These are phyloP conservation scores for Apiospora kogelbergensis DNA, from an alignment of 2,329 filamentous ascomycete genomes.

Conservation along the genomic window DNA sequence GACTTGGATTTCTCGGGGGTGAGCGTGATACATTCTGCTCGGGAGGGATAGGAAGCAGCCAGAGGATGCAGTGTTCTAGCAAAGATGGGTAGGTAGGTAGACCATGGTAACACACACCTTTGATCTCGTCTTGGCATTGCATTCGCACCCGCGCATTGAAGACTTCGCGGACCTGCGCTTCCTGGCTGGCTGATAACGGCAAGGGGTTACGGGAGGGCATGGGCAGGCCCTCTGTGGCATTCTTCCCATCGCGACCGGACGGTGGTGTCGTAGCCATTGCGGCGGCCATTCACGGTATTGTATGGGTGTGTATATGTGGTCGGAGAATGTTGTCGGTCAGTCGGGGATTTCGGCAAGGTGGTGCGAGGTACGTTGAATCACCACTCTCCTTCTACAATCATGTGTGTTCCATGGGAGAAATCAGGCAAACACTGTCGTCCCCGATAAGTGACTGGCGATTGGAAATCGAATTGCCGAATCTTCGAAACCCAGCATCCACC, in stretches of 20 bases:
- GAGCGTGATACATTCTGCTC: background rate
- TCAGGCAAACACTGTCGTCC: background rate
- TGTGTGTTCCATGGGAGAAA: background rate
- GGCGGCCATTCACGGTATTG: slow-evolving; percentile 7
- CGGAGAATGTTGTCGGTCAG: background rate
- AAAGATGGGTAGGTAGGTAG: background rate
- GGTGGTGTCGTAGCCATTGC: slow-evolving; percentile 7
- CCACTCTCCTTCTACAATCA: background rate
- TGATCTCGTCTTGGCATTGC: slow-evolving; percentile 76
- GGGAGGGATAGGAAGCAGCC: too few relatives aligned
- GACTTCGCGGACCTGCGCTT: slow-evolving; percentile 39
- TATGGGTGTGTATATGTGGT: background rate
- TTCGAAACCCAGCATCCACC: background rate
- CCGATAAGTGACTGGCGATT: background rate
- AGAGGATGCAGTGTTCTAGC: too few relatives aligned
- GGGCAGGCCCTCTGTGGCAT: slow-evolving; percentile 23
- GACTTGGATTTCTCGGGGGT: background rate
- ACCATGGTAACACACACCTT: slow-evolving; percentile 48
- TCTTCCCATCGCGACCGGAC: slow-evolving; percentile 1
- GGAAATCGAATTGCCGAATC: background rate
- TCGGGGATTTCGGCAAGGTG: background rate
- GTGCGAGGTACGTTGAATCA: background rate
- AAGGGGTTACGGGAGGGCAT: slow-evolving; percentile 74
- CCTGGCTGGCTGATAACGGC: slow-evolving; percentile 57
- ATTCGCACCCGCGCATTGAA: slow-evolving; percentile 64